Conservation (phyloP, 2,329 filamentous ascomycete genomes). For the Colletotrichum horii region DNA sequence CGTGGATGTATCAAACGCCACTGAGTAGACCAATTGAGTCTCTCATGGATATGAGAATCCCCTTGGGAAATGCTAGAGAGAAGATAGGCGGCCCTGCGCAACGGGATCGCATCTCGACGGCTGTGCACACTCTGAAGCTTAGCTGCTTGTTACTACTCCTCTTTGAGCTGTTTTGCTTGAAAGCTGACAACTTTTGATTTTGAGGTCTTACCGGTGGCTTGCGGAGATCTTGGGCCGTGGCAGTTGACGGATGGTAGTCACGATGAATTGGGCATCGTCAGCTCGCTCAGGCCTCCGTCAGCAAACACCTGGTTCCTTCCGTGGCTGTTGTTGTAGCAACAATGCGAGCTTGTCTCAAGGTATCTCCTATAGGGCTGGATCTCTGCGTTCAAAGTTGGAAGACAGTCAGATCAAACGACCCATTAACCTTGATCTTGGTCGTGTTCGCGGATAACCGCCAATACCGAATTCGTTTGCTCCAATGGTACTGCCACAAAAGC, state of each 20-base stretch:
- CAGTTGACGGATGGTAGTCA: not conserved
- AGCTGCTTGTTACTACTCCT: not conserved
- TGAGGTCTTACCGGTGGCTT: not conserved
- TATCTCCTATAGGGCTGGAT: not conserved
- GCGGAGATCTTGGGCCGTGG: not conserved
- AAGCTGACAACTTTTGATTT: not conserved
- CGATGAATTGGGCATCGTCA: not conserved
- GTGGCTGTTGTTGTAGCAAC: not conserved
- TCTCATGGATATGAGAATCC: rapidly evolving
- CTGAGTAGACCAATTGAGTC: not conserved
- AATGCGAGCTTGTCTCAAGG: not conserved
- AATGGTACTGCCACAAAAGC: not conserved
- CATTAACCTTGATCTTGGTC: not conserved
- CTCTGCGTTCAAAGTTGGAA: not conserved
- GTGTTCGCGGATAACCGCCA: not conserved
- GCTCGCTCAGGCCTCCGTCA: not conserved
- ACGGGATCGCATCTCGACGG: not conserved
- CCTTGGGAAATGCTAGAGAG: not conserved
- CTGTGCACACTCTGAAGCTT: not conserved
- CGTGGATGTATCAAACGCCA: not conserved
- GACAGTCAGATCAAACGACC: not conserved
- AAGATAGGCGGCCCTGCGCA: not conserved
- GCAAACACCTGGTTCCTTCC: not conserved
- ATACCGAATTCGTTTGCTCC: not conserved
- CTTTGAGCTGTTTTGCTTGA: not conserved